Percentiles rank a stretch among this genome's conserved stretches.
Conservation (phyloP, 176 grass and related monocot genomes). For the Carex scoparia region DNA sequence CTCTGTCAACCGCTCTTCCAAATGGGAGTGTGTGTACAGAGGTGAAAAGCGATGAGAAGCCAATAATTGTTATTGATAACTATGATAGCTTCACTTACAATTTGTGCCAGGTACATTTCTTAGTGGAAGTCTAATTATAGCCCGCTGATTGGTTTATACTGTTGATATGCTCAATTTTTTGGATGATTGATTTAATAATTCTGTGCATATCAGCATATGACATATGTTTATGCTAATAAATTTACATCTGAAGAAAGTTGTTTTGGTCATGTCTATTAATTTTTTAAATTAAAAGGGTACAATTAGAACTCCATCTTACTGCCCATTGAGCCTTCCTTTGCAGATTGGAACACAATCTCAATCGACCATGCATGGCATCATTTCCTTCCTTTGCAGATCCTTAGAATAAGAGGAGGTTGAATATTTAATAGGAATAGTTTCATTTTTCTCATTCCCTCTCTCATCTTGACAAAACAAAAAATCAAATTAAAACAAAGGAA, state of each 20-base stretch:
- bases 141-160: background rate
- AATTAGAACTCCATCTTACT: background rate
- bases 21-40: background rate
- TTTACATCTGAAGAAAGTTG: background rate
- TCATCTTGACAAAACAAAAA: background rate
- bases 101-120: constrained; percentile 72
- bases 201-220: background rate
- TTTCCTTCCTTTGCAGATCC: background rate
- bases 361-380: background rate
- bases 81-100: constrained; percentile 99
- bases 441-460: background rate
- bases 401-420: background rate
- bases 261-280: background rate
- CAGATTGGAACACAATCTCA: background rate
- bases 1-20: background rate
- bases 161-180: background rate
- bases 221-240: background rate
- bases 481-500: background rate
- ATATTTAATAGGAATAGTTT: background rate
- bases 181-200: background rate
- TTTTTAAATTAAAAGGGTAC: background rate
- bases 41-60: constrained; percentile 32
- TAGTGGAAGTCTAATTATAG: background rate
- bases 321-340: background rate
- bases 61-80: constrained; percentile 91